These are phyloP conservation scores for Cryphonectria japonica DNA, from an alignment of 2,329 filamentous ascomycete species.

Conservation along the genomic window DNA sequence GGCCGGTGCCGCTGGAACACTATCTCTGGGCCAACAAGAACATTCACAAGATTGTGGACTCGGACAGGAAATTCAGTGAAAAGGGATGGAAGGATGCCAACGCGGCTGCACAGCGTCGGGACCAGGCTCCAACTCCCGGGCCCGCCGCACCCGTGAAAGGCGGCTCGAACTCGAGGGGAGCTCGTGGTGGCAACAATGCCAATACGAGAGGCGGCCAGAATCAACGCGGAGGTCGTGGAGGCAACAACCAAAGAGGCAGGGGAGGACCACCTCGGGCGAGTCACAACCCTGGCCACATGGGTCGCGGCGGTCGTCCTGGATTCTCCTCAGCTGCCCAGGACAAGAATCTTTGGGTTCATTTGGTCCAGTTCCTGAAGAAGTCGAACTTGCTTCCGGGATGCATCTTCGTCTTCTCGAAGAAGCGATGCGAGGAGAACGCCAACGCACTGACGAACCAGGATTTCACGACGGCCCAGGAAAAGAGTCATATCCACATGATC, in stretches of 20 bases:
- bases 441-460: constrained; percentile 94
- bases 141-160: constrained; percentile 47
- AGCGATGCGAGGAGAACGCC: constrained; percentile 94
- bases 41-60: constrained; percentile 92
- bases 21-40: constrained; percentile 94
- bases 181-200: constrained; percentile 46
- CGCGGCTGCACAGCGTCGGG: constrained; percentile 76
- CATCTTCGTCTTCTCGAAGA: constrained; percentile 99
- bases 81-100: constrained; percentile 96
- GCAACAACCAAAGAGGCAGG: constrained; percentile 59
- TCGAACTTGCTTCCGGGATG: constrained; percentile 86
- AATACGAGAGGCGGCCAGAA: constrained; percentile 52
- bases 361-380: constrained; percentile 89
- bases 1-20: constrained; percentile 92
- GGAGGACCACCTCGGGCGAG: constrained; percentile 63
- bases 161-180: constrained; percentile 54
- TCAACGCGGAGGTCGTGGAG: constrained; percentile 52
- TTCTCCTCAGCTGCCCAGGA: constrained; percentile 91
- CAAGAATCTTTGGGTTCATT: constrained; percentile 93
- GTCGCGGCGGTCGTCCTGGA: constrained; percentile 80
- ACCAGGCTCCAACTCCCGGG: constrained; percentile 67
- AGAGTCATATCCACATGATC: constrained; percentile 96
- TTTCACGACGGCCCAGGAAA: constrained; percentile 90
- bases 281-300: constrained; percentile 80
- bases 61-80: constrained; percentile 89